Percentiles rank a stretch among this genome's conserved stretches.
Conservation (phyloP, 2,329 filamentous ascomycete genomes). For the Colletotrichum salicis region DNA sequence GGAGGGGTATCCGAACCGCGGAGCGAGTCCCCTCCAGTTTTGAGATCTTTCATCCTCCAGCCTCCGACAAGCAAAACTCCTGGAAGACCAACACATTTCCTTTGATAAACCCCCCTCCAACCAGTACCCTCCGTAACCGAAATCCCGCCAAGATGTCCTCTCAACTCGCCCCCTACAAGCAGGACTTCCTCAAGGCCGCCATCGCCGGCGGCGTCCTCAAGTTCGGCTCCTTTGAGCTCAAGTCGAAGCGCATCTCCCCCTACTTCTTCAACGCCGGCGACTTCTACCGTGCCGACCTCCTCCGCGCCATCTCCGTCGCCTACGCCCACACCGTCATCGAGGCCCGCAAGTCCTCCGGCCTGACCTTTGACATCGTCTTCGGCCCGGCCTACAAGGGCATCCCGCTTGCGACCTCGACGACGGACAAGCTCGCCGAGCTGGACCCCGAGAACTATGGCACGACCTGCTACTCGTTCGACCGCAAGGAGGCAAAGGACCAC, state of each 20-base stretch:
- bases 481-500: slow-evolving; percentile 96
- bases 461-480: slow-evolving; percentile 89
- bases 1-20: slow-evolving; percentile 23
- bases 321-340: slow-evolving; percentile 77
- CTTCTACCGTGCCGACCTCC: slow-evolving; percentile 84
- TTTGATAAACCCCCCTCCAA: neutral
- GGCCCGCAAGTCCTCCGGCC: slow-evolving; percentile 51
- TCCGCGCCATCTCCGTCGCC: slow-evolving; percentile 80
- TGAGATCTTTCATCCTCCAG: slow-evolving; percentile 23
- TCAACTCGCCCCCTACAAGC: slow-evolving; percentile 72
- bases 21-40: neutral
- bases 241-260: slow-evolving; percentile 89
- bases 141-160: slow-evolving; percentile 48
- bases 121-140: neutral
- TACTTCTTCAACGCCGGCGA: slow-evolving; percentile 98
- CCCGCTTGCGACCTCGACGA: slow-evolving; percentile 82
- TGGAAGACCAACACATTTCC: slow-evolving; percentile 10
- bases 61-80: slow-evolving; percentile 18
- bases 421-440: slow-evolving; percentile 78
- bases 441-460: slow-evolving; percentile 73
- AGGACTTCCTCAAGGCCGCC: slow-evolving; percentile 76
- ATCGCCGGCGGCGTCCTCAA: slow-evolving; percentile 77
- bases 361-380: slow-evolving; percentile 86
- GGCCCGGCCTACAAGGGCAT: slow-evolving; percentile 98
- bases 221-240: slow-evolving; percentile 88